Conservation (phyloP, 371 early-diverging fungal genomes). For the Mucor piriformis region DNA sequence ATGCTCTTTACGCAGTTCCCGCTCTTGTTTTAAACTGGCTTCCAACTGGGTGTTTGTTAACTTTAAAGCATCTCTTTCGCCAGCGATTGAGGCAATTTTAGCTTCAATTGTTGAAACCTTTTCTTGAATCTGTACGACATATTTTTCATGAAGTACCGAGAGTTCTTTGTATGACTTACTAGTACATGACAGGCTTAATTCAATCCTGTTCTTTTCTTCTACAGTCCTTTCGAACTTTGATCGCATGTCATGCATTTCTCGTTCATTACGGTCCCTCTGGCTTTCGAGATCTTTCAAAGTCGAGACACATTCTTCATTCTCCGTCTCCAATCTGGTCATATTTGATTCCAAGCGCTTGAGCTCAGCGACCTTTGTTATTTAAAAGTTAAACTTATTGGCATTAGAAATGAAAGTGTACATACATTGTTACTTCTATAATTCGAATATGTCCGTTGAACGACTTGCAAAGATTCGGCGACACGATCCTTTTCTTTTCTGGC, state of each 20-base stretch:
- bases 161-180: slow-evolving; percentile 8
- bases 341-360: neutral
- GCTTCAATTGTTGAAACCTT: neutral
- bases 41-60: slow-evolving; percentile 1
- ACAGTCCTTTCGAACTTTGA: too few relatives aligned
- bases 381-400: too few relatives aligned
- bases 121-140: neutral
- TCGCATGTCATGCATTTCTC: slow-evolving; percentile 1
- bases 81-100: neutral
- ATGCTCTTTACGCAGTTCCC: slow-evolving; percentile 6
- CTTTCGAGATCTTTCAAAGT: too few relatives aligned
- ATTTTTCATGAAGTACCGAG: neutral
- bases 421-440: too few relatives aligned
- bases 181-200: neutral
- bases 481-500: too few relatives aligned
- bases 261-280: too few relatives aligned
- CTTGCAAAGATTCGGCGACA: slow-evolving; percentile 3
- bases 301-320: too few relatives aligned
- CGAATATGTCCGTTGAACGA: too few relatives aligned
- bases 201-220: too few relatives aligned
- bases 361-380: too few relatives aligned
- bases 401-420: too few relatives aligned
- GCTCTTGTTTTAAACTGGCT: neutral
- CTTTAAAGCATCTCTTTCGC: neutral
- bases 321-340: neutral